Conservation (phyloP, 176 grass and related monocot species). For the Tuctoria greenei region DNA sequence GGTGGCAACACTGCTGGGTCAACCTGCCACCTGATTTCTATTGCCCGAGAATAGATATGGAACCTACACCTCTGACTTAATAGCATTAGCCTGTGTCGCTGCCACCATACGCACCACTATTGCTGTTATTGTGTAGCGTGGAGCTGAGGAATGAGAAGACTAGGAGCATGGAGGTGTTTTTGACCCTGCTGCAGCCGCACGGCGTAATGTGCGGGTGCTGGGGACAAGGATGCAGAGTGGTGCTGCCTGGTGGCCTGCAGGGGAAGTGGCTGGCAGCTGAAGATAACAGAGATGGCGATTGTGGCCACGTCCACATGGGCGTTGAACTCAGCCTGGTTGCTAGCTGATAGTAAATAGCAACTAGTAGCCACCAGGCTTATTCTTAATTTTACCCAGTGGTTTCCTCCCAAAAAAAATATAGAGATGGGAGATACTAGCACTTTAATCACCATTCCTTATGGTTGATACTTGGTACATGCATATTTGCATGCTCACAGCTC, state of each 20-base stretch:
- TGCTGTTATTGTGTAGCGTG: too few species aligned
- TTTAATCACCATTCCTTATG: neutral
- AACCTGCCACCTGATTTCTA: too few species aligned
- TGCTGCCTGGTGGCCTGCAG: too few species aligned
- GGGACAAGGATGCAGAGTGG: neutral
- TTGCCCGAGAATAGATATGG: too few species aligned
- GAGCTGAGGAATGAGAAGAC: too few species aligned
- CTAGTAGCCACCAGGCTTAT: neutral
- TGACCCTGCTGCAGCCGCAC: too few species aligned
- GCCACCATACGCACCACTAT: too few species aligned
- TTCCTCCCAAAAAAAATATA: neutral
- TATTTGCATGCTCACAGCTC: neutral
- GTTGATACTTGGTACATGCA: slow-evolving; percentile 5
- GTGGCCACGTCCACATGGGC: neutral
- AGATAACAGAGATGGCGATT: neutral
- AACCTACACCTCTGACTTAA: too few species aligned
- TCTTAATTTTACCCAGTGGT: neutral
- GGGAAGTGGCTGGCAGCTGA: neutral
- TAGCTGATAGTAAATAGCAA: neutral
- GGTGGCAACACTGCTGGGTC: too few species aligned
- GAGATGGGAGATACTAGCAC: neutral
- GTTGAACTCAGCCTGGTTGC: neutral
- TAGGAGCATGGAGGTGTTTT: too few species aligned
- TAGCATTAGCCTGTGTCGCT: too few species aligned
- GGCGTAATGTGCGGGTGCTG: too few species aligned